Evolutionary conservation across 179 eudicot species (phyloP).

Genomic region (Pouteria campechiana): DNA sequence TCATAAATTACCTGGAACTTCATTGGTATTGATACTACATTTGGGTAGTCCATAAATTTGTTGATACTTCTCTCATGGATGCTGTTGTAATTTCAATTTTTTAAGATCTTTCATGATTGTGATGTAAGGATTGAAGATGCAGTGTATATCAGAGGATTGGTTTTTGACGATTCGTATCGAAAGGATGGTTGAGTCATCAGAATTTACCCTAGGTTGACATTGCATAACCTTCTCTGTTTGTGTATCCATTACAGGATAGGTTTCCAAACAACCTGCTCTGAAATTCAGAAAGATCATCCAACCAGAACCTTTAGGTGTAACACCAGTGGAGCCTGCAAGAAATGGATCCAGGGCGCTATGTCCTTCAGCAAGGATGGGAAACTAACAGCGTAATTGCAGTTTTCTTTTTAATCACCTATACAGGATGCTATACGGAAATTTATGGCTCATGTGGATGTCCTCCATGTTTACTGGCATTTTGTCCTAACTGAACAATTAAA

Average conservation of each 20-base stretch:
- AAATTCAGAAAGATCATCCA: slow-evolving; percentile 45
- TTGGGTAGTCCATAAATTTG: no score
- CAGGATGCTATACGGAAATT: slow-evolving; percentile 82
- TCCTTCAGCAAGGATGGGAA: slow-evolving; percentile 99
- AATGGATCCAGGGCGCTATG: slow-evolving; percentile 97
- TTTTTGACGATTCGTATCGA: slow-evolving; percentile 34
- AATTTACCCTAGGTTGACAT: slow-evolving; percentile 37
- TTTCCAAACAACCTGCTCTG: slow-evolving; percentile 49
- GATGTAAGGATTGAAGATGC: no score
- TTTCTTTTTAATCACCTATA: slow-evolving; percentile 91
- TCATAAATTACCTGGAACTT: no score
- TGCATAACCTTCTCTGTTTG: slow-evolving; percentile 73
- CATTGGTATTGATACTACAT: no score
- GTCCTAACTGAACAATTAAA: slow-evolving; percentile 72
- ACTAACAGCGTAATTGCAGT: slow-evolving; percentile 99
- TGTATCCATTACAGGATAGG: slow-evolving; percentile 87
- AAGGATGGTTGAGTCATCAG: slow-evolving; percentile 48
- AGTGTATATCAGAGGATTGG: no score
- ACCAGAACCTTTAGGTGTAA: slow-evolving; percentile 54
- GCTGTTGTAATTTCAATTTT: no score
- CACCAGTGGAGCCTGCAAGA: slow-evolving; percentile 33
- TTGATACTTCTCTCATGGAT: no score
- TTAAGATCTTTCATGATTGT: no score
- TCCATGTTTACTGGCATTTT: slow-evolving; percentile 64
- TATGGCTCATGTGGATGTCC: slow-evolving; percentile 91